phyloP scores from a whole-genome alignment of 208 protist genomes.

The Acanthamoeba lenticulata region DNA sequence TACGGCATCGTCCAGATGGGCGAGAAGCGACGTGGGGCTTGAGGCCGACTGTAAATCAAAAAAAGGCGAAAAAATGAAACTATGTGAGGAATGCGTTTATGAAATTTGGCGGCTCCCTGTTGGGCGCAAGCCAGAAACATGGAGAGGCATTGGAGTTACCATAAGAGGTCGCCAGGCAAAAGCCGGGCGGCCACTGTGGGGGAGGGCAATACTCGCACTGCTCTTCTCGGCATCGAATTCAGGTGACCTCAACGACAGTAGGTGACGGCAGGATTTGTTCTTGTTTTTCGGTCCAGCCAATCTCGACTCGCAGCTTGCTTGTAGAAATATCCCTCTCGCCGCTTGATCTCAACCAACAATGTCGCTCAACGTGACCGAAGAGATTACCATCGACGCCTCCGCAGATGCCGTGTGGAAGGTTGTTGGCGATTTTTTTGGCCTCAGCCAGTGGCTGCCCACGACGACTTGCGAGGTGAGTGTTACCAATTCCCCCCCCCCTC shows the following conservation, averaged over 20 bases:
- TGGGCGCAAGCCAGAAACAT: background rate
- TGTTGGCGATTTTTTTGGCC: slow-evolving; percentile 9
- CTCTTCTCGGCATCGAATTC: no score
- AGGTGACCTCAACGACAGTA: background rate
- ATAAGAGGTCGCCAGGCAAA: no score
- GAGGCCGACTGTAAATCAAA: background rate
- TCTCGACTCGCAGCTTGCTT: background rate
- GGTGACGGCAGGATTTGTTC: no score
- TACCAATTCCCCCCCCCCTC: background rate
- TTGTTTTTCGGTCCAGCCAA: background rate
- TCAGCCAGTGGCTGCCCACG: background rate
- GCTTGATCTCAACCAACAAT: background rate
- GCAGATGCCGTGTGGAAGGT: slow-evolving; percentile 29
- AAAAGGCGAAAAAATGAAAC: no score
- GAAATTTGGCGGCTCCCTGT: background rate
- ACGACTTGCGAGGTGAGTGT: slow-evolving; percentile 6
- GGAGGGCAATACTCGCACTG: no score
- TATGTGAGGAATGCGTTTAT: no score
- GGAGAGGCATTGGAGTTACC: no score
- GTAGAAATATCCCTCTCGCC: background rate
- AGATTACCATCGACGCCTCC: background rate
- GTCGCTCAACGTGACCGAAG: slow-evolving; percentile 26
- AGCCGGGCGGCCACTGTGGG: no score
- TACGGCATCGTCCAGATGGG: slow-evolving; percentile 6
- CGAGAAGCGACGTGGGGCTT: background rate